Evolutionary conservation across 2,329 filamentous ascomycete genomes (phyloP).

Genomic region (Pleomassaria siparia): DNA sequence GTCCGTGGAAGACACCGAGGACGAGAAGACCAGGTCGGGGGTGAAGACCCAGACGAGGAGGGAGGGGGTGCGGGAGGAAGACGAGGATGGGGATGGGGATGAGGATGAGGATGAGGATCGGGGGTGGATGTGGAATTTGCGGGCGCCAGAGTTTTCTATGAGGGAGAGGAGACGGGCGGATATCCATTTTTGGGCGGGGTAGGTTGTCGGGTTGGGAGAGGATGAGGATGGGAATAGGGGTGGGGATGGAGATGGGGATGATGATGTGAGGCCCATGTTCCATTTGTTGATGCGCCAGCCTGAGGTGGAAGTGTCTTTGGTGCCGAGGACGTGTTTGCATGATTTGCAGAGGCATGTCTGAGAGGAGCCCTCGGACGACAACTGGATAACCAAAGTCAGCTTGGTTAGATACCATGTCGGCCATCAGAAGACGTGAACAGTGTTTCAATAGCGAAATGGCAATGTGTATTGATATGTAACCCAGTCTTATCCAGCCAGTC

Average conservation of each 20-base stretch:
- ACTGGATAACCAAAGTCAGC: neutral
- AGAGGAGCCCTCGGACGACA: constrained; percentile 12
- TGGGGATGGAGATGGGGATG: too few relatives aligned
- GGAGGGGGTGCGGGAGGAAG: constrained; percentile 13
- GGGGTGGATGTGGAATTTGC: constrained; percentile 58
- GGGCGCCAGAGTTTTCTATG: constrained; percentile 57
- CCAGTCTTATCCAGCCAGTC: constrained; percentile 34
- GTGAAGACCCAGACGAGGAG: constrained; percentile 60
- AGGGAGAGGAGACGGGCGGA: constrained; percentile 59
- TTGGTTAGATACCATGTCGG: neutral
- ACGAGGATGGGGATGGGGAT: neutral
- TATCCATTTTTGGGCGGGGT: constrained; percentile 47
- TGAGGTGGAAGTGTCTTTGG: constrained; percentile 45
- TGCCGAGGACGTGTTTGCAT: constrained; percentile 41
- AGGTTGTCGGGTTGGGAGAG: constrained; percentile 13
- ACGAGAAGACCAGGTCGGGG: constrained; percentile 59
- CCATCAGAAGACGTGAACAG: neutral
- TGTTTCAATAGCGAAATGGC: too few relatives aligned
- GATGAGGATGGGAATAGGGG: too few relatives aligned
- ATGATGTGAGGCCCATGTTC: constrained; percentile 37
- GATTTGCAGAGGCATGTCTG: constrained; percentile 41
- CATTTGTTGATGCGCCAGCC: constrained; percentile 57
- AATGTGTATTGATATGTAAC: constrained; percentile 2
- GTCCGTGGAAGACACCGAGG: constrained; percentile 45
- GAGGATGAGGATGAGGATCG: constrained; percentile 1